Conservation (phyloP, 176 grass and related monocot species). For the Oryza coarctata region DNA sequence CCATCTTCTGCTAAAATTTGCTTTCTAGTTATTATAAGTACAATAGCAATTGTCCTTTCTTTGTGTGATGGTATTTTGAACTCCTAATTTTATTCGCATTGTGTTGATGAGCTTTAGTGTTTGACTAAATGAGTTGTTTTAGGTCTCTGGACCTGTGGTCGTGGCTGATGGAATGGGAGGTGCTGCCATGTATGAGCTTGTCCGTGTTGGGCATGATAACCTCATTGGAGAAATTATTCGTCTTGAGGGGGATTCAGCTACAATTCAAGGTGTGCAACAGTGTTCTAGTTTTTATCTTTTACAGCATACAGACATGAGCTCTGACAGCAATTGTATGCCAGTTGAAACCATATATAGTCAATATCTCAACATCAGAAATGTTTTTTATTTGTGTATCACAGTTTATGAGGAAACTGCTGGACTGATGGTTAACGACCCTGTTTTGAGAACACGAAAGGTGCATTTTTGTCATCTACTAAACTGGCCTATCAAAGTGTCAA, state of each 20-base stretch:
- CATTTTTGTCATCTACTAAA: background rate
- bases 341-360: conserved; percentile 7
- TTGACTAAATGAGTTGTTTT: background rate
- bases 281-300: conserved; percentile 14
- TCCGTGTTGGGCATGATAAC: conserved; percentile 52
- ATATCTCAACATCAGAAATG: conserved; percentile 7
- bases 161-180: conserved; percentile 91
- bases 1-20: background rate
- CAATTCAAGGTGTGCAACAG: conserved; percentile 63
- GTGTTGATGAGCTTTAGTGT: background rate
- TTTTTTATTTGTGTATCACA: conserved; percentile 18
- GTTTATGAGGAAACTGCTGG: conserved; percentile 72
- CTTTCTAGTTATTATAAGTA: background rate
- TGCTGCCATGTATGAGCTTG: conserved; percentile 67
- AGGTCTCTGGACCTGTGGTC: conserved; percentile 92
- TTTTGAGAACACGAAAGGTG: conserved; percentile 68
- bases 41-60: background rate
- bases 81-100: background rate
- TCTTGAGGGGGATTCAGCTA: conserved; percentile 59
- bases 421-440: conserved; percentile 65
- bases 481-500: background rate
- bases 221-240: conserved; percentile 66
- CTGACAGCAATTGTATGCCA: background rate
- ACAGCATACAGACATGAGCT: background rate
- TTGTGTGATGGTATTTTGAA: background rate